Percentiles rank a stretch among this genome's conserved stretches.
Conservation (phyloP, 2,329 filamentous ascomycete species). For the Nakataea oryzae region DNA sequence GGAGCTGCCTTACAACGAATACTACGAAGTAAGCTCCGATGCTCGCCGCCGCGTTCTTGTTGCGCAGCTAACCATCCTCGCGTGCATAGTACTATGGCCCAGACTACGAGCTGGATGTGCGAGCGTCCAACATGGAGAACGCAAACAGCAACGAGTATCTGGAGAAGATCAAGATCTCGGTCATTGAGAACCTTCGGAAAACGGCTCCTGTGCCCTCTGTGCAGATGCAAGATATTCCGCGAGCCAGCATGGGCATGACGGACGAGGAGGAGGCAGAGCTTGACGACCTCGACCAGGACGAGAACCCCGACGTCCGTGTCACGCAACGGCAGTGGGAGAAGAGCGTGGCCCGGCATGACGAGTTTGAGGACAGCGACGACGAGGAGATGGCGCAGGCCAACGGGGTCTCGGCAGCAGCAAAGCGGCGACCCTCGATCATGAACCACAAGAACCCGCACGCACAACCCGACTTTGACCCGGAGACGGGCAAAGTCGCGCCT, state of each 20-base stretch:
- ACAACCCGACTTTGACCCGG: conserved; percentile 25
- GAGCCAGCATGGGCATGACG: conserved; percentile 51
- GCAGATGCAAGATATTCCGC: conserved; percentile 71
- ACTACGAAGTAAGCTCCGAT: conserved; percentile 60
- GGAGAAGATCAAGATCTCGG: conserved; percentile 68
- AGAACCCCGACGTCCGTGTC: conserved; percentile 73
- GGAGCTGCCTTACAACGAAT: conserved; percentile 91
- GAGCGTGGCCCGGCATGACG: conserved; percentile 63
- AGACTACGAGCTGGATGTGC: conserved; percentile 83
- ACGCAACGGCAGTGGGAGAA: conserved; percentile 79
- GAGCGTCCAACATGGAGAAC: conserved; percentile 82
- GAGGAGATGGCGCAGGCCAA: conserved; percentile 69
- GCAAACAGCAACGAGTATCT: conserved; percentile 77
- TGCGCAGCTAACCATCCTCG: not conserved
- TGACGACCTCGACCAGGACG: conserved; percentile 68
- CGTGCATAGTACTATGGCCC: conserved; percentile 73
- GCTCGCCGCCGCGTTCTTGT: not conserved
- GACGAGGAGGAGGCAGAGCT: conserved; percentile 58
- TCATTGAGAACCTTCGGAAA: conserved; percentile 79
- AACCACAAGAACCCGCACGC: conserved; percentile 36
- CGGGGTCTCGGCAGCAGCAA: conserved; percentile 46
- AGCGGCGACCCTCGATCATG: conserved; percentile 37
- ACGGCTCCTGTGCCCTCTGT: conserved; percentile 81
- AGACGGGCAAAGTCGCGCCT: conserved; percentile 2
- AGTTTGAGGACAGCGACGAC: conserved; percentile 81